Evolutionary conservation across 2,329 filamentous ascomycete species (phyloP), one percentile per base, ranked within the genome.

Genomic region (Fusarium abutilonis): DNA sequence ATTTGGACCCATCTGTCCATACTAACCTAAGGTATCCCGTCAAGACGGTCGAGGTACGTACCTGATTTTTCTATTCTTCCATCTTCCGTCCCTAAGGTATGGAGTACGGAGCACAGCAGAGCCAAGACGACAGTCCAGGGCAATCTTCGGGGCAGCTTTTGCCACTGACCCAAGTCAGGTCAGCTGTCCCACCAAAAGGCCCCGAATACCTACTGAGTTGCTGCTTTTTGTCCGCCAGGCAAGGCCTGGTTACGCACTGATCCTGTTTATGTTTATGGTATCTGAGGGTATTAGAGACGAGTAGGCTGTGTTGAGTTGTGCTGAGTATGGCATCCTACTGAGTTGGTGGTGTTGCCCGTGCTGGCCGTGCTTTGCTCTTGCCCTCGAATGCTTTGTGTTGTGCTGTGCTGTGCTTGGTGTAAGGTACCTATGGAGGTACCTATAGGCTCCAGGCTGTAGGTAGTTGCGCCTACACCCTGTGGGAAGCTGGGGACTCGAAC

Each of bases 111-210:
- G 19, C 19, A 26, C 23, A 26, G 23, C 23, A 26, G 39, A 40
- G 52, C 55, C 29, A 58, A 58, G 45, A 52, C 26, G 46, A 58
- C 34, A 26, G 35, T 45, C 56, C 57, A 59, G 49, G 52, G 42
- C 56, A 47, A 42, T 60, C 46, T 36, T 65, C 62, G 60, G 65
- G 45, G 68, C 66, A 69, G 68, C 68, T 70, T 70, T 71, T 51
- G 70, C 70, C 70, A 72, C 70, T 63, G 56, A 64, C 50, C 64
- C 63, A 69, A 73, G 71, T 74, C 72, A 74, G 70, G 71, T 74
- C 72, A 74, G 70, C 68, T 73, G 71, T 70, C 66, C 71, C 71
- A 73, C 70, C 61, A 69, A 54, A 68, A 59, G 63, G 57, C 63
- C 34, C 64, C 55, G 48, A 60, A 66, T 47, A 56, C 60, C 60